Percentiles rank a stretch among this genome's conserved stretches.
These are phyloP conservation scores for Colletotrichum agaves DNA, from an alignment of 2,329 filamentous ascomycete genomes.

Conservation along the genomic window DNA sequence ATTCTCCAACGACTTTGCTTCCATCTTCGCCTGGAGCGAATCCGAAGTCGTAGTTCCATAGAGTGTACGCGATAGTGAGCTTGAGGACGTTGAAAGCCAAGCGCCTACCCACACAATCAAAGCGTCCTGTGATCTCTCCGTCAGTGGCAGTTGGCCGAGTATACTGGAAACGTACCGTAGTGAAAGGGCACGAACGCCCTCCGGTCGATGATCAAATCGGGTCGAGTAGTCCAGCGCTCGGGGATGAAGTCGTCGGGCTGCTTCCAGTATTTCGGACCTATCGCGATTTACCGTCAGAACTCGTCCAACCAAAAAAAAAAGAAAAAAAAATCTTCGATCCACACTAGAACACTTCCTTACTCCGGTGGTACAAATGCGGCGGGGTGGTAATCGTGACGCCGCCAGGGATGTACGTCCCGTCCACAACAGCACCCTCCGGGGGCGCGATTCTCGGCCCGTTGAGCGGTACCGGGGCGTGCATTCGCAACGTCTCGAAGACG, in stretches of 20 bases:
- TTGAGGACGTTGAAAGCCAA: constrained; percentile 28
- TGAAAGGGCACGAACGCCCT: constrained; percentile 34
- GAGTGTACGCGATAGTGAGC: constrained; percentile 27
- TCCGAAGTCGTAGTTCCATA: constrained; percentile 34
- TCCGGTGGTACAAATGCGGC: constrained; percentile 25
- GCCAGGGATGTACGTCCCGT: constrained; percentile 43
- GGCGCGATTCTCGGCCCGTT: constrained; percentile 43
- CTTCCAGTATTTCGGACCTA: constrained; percentile 30
- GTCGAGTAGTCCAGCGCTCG: constrained; percentile 41
- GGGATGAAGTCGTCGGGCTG: constrained; percentile 39
- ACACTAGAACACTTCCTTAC: background rate
- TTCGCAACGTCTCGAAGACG: constrained; percentile 45
- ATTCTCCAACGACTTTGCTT: background rate
- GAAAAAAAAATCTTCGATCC: too few relatives aligned
- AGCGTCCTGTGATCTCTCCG: background rate
- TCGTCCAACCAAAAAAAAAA: too few relatives aligned
- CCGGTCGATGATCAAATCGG: constrained; percentile 39
- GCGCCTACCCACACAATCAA: constrained; percentile 31
- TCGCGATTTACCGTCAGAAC: background rate
- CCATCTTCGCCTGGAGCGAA: constrained; percentile 32
- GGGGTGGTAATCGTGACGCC: constrained; percentile 31
- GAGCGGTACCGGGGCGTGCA: constrained; percentile 43
- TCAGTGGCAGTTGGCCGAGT: background rate
- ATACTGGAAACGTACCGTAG: background rate
- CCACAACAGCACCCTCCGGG: constrained; percentile 41